Conservation (phyloP, 2,329 filamentous ascomycete species). For the Akanthomyces muscarius region DNA sequence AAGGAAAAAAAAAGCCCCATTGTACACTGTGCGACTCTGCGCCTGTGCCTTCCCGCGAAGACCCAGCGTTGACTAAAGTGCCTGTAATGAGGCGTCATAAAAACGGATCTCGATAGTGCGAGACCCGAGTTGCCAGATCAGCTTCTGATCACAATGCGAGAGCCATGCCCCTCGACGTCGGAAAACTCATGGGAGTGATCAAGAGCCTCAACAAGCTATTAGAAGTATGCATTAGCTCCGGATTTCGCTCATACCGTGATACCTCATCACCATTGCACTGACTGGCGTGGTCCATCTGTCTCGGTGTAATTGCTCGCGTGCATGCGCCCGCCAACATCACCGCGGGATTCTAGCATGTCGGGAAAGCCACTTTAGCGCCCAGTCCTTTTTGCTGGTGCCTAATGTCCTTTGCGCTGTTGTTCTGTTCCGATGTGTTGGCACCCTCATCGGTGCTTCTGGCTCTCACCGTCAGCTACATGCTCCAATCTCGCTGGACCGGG, state of each 20-base stretch:
- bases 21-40: not conserved
- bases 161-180: not conserved
- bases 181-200: not conserved
- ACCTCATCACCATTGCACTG: not conserved
- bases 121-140: not conserved
- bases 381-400: not conserved
- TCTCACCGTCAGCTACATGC: not conserved
- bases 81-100: conserved; percentile 5
- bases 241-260: conserved; percentile 6
- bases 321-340: not conserved
- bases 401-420: not conserved
- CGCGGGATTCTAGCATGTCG: not conserved
- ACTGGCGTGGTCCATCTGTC: not conserved
- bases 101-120: conserved; percentile 8
- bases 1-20: no score
- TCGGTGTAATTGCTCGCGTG: not conserved
- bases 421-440: not conserved
- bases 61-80: not conserved
- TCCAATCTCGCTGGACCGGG: not conserved
- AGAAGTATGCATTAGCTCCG: not conserved
- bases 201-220: not conserved
- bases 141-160: not conserved
- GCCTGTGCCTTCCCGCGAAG: not conserved
- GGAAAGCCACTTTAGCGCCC: not conserved
- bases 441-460: not conserved